Evolutionary conservation across 208 protist species (phyloP).

Genomic region (Willaertia magna): DNA sequence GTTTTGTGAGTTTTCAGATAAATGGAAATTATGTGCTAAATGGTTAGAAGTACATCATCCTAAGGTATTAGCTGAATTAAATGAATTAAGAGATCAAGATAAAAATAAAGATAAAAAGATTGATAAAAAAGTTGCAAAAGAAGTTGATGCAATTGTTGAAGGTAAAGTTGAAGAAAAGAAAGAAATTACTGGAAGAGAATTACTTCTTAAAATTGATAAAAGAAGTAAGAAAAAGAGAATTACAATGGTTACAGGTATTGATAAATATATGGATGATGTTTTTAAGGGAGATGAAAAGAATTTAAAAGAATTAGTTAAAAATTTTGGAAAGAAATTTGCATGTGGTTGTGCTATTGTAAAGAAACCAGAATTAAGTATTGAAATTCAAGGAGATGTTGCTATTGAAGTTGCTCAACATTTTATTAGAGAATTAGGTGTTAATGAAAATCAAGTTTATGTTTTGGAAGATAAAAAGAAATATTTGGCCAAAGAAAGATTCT

Average conservation of each 20-base stretch:
- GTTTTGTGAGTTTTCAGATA: background rate
- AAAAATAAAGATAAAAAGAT: background rate
- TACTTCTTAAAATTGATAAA: background rate
- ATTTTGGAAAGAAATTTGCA: background rate
- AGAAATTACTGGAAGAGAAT: background rate
- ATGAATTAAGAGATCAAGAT: background rate
- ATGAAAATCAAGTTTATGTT: background rate
- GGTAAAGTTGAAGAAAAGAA: background rate
- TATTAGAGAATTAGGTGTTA: background rate
- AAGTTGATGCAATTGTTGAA: background rate
- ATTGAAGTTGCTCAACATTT: background rate
- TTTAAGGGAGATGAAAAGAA: background rate
- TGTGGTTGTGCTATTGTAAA: background rate
- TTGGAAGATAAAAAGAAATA: background rate
- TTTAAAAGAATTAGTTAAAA: background rate
- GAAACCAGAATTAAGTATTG: background rate
- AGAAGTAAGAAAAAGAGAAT: background rate
- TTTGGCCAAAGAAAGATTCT: background rate
- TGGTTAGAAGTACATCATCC: background rate
- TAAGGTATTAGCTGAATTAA: background rate
- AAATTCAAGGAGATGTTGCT: background rate
- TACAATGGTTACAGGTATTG: background rate
- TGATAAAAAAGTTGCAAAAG: background rate
- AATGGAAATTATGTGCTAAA: background rate
- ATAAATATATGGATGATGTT: background rate